Evolutionary conservation across 2,329 filamentous ascomycete species (phyloP).

Genomic region (Exophiala lecanii-corni): DNA sequence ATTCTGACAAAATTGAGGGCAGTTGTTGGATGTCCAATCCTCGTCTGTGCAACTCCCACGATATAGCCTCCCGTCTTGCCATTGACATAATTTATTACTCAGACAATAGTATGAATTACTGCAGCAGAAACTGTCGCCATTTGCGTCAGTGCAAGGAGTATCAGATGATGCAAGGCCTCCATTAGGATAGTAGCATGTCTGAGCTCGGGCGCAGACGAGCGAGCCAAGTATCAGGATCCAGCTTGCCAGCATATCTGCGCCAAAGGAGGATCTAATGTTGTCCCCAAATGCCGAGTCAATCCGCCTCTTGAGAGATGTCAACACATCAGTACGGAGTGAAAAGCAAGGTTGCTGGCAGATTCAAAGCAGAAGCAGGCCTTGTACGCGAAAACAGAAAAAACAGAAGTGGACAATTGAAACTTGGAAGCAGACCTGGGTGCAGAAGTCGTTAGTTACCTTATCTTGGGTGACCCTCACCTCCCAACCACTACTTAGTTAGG

Average conservation of each 20-base stretch:
- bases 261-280: no score
- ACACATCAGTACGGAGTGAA: no score
- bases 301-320: no score
- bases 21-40: not conserved
- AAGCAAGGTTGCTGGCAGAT: no score
- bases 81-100: not conserved
- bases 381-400: no score
- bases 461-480: no score
- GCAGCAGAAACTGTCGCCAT: not conserved
- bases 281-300: no score
- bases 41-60: not conserved
- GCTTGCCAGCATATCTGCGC: not conserved
- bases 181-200: slow-evolving; percentile 3
- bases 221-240: not conserved
- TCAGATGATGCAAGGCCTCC: not conserved
- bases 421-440: no score
- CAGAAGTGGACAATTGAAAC: no score
- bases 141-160: not conserved
- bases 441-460: no score
- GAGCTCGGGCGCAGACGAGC: not conserved
- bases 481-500: no score
- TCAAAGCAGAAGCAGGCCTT: no score
- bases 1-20: slow-evolving; percentile 2
- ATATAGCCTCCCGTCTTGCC: slow-evolving; percentile 1
- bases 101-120: slow-evolving; percentile 3